phyloP scores from a whole-genome alignment of 2,329 filamentous ascomycete genomes.

The Microascus cirrosus region DNA sequence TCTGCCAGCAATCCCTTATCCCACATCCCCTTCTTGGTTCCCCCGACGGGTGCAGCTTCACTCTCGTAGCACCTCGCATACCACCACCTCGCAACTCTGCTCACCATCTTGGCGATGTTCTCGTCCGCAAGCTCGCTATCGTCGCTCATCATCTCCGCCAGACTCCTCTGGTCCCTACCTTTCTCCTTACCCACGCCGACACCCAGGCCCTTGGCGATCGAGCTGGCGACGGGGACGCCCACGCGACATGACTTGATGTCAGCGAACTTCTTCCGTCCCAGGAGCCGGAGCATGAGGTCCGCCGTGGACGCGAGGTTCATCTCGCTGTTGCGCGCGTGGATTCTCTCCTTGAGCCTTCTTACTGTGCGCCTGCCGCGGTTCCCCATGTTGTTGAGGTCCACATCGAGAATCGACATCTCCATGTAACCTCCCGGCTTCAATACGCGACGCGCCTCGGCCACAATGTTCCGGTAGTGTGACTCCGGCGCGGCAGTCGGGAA shows the following conservation, averaged over 20 bases:
- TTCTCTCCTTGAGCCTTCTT: conserved; percentile 58
- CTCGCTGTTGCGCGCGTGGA: conserved; percentile 48
- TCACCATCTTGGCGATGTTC: conserved; percentile 84
- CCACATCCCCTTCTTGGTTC: conserved; percentile 53
- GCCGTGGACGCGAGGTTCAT: conserved; percentile 49
- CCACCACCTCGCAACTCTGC: conserved; percentile 91
- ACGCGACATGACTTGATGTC: conserved; percentile 67
- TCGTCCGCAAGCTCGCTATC: conserved; percentile 63
- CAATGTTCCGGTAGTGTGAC: conserved; percentile 55
- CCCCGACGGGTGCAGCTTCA: conserved; percentile 32
- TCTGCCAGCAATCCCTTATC: conserved; percentile 67
- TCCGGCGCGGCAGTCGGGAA: conserved; percentile 64
- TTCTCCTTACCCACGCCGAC: conserved; percentile 1
- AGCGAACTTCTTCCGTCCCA: conserved; percentile 59
- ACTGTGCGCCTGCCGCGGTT: conserved; percentile 57
- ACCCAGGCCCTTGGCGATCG: conserved; percentile 19
- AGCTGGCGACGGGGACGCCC: conserved; percentile 60
- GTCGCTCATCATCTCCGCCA: conserved; percentile 65
- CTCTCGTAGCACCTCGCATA: conserved; percentile 87
- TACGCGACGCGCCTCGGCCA: conserved; percentile 67
- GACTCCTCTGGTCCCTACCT: conserved; percentile 33
- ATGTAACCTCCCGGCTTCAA: conserved; percentile 68
- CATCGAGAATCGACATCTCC: conserved; percentile 67
- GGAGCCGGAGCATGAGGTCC: conserved; percentile 51
- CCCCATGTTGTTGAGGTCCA: conserved; percentile 77